Evolutionary conservation across 2,329 filamentous ascomycete genomes (phyloP).

Genomic region (Ramularia collo-cygni): DNA sequence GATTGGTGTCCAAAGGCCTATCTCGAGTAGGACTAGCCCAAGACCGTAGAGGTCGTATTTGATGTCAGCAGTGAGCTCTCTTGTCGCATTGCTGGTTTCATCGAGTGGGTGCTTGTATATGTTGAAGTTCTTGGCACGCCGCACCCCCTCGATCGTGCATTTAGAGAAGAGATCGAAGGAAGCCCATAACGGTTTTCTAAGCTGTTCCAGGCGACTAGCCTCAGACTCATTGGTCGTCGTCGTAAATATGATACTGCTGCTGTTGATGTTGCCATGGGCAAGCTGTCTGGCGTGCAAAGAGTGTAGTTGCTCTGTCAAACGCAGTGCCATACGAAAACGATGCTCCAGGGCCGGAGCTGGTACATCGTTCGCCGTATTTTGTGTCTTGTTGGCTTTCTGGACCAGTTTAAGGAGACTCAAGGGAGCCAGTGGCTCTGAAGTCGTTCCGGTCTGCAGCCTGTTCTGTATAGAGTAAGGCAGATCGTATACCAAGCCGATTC

Average conservation of each 20-base stretch:
- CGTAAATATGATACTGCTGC: slow-evolving; percentile 63
- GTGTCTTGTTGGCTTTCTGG: slow-evolving; percentile 39
- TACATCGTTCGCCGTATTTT: slow-evolving; percentile 35
- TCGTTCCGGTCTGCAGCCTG: slow-evolving; percentile 37
- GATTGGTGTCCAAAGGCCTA: slow-evolving; percentile 68
- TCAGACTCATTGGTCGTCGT: slow-evolving; percentile 39
- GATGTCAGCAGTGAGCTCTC: slow-evolving; percentile 43
- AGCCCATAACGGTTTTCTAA: slow-evolving; percentile 62
- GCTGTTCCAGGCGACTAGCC: slow-evolving; percentile 42
- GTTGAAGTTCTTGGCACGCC: slow-evolving; percentile 41
- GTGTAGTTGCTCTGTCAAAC: slow-evolving; percentile 65
- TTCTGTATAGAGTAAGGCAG: slow-evolving; percentile 51
- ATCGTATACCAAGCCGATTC: slow-evolving; percentile 69
- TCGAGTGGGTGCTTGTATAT: slow-evolving; percentile 62
- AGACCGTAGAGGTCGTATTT: slow-evolving; percentile 63
- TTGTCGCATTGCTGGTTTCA: slow-evolving; percentile 26
- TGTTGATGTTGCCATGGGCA: slow-evolving; percentile 63
- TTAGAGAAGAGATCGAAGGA: slow-evolving; percentile 68
- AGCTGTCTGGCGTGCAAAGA: slow-evolving; percentile 64
- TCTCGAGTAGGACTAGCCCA: slow-evolving; percentile 64
- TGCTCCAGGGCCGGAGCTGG: slow-evolving; percentile 61
- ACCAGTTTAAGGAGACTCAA: slow-evolving; percentile 43
- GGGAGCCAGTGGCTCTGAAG: slow-evolving; percentile 26
- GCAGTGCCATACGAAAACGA: slow-evolving; percentile 67
- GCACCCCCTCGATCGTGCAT: slow-evolving; percentile 41